A percentile compares a stretch with the other conserved stretches of the same genome.
Conservation (phyloP, 2,329 filamentous ascomycete genomes). For the Neofusicoccum umdonicola region DNA sequence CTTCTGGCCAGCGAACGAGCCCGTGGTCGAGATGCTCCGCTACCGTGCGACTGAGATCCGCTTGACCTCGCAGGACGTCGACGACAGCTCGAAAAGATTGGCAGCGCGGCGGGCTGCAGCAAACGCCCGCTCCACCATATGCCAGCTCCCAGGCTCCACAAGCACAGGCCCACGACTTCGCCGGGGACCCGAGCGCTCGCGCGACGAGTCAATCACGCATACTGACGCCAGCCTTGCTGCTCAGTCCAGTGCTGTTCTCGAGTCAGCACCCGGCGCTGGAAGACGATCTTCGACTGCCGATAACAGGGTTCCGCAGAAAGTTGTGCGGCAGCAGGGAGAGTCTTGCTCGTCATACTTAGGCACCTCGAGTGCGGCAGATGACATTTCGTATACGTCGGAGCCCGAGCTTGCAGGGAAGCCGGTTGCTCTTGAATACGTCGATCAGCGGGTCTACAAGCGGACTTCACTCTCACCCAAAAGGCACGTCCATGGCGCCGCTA, state of each 20-base stretch:
- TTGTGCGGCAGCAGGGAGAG: neutral
- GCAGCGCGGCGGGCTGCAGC: constrained; percentile 25
- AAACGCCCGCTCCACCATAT: constrained; percentile 6
- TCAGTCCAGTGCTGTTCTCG: constrained; percentile 1
- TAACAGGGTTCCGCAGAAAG: neutral
- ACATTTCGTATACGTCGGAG: constrained; percentile 12
- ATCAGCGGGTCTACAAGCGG: constrained; percentile 3
- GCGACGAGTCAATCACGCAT: constrained; percentile 27
- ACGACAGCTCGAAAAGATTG: constrained; percentile 34
- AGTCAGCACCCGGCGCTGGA: neutral
- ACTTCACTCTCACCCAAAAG: constrained; percentile 1
- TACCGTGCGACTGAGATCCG: constrained; percentile 36
- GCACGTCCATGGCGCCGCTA: neutral
- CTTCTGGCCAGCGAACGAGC: neutral
- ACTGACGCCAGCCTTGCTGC: neutral
- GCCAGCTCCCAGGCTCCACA: constrained; percentile 4
- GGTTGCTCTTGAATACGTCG: constrained; percentile 1
- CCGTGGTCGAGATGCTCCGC: constrained; percentile 31
- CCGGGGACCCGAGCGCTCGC: constrained; percentile 31
- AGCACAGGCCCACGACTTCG: constrained; percentile 25
- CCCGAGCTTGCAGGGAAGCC: constrained; percentile 7
- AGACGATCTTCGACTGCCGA: neutral
- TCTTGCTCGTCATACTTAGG: neutral
- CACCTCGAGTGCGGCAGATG: neutral
- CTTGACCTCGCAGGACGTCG: constrained; percentile 35